Conservation (phyloP, 768 basidiomycete species). For the Sporobolomyces roseus region DNA sequence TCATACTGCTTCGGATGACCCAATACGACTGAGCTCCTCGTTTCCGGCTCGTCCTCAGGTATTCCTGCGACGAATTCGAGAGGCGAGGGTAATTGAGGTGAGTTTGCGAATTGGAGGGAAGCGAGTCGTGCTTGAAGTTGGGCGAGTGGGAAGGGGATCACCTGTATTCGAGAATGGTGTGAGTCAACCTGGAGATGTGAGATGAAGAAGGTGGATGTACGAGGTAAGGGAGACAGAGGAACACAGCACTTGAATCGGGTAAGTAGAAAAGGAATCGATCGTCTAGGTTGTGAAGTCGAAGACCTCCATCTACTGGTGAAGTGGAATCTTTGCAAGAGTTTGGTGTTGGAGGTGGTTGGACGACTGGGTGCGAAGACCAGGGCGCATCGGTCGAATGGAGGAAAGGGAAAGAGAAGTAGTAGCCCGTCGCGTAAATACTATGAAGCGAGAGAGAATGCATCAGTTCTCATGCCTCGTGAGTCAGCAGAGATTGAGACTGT, state of each 20-base stretch:
- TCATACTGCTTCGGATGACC: conserved; percentile 37
- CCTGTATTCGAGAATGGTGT: conserved; percentile 12
- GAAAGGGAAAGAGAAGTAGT: conserved; percentile 50
- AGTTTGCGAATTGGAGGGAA: conserved; percentile 14
- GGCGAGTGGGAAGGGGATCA: conserved; percentile 41
- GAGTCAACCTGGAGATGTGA: neutral
- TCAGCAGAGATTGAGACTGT: neutral
- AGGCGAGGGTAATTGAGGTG: neutral
- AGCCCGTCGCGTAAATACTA: conserved; percentile 51
- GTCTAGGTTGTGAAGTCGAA: conserved; percentile 48
- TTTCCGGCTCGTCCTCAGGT: conserved; percentile 17
- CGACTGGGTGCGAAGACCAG: conserved; percentile 40
- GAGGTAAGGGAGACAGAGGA: conserved; percentile 47
- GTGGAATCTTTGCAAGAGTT: neutral
- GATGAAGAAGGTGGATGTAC: neutral
- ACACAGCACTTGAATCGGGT: conserved; percentile 47
- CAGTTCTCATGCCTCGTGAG: neutral
- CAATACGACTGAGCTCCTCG: conserved; percentile 1
- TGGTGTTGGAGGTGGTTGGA: conserved; percentile 19
- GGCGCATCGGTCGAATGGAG: conserved; percentile 45
- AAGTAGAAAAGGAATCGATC: conserved; percentile 49
- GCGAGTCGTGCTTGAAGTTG: conserved; percentile 38
- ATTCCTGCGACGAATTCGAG: neutral
- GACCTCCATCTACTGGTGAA: conserved; percentile 41
- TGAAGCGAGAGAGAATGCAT: neutral